phyloP scores from a whole-genome alignment of 1,139 yeast genomes.

The Hyphopichia pseudoburtonii region DNA sequence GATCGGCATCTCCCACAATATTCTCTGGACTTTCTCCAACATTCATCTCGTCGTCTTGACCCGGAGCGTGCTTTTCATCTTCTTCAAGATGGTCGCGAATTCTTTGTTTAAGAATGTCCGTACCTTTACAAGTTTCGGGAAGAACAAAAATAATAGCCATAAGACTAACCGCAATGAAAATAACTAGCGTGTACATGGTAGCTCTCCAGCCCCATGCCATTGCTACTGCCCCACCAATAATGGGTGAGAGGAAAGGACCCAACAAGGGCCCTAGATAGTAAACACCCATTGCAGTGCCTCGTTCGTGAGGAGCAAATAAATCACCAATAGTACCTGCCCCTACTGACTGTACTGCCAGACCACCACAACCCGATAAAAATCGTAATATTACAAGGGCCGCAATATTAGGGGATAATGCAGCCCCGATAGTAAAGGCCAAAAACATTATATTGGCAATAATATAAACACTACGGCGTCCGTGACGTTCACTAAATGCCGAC shows the following conservation, averaged over 20 bases:
- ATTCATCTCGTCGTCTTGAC: conserved; percentile 1
- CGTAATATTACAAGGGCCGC: conserved; percentile 65
- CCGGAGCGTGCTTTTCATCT: too few species aligned
- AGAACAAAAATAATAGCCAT: conserved; percentile 52
- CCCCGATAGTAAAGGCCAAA: conserved; percentile 68
- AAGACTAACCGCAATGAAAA: conserved; percentile 58
- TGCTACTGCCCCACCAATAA: conserved; percentile 76
- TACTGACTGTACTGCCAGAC: conserved; percentile 71
- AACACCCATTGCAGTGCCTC: conserved; percentile 81
- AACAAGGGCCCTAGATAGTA: conserved; percentile 79
- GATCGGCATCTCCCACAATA: too few species aligned
- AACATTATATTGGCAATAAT: conserved; percentile 64
- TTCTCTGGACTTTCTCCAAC: too few species aligned
- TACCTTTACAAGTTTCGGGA: conserved; percentile 62
- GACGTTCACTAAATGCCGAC: conserved; percentile 74
- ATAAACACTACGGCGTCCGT: conserved; percentile 76
- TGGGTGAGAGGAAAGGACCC: conserved; percentile 82
- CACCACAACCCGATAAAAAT: conserved; percentile 64
- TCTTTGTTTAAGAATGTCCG: not conserved
- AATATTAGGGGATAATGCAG: conserved; percentile 65
- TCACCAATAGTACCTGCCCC: conserved; percentile 91
- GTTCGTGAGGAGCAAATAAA: conserved; percentile 60
- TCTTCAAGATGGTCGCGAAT: not conserved
- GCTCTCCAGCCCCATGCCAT: conserved; percentile 84
- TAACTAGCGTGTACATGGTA: conserved; percentile 82